Conservation (phyloP, 2,329 filamentous ascomycete species). For the Ophiostoma novo-ulmi region DNA sequence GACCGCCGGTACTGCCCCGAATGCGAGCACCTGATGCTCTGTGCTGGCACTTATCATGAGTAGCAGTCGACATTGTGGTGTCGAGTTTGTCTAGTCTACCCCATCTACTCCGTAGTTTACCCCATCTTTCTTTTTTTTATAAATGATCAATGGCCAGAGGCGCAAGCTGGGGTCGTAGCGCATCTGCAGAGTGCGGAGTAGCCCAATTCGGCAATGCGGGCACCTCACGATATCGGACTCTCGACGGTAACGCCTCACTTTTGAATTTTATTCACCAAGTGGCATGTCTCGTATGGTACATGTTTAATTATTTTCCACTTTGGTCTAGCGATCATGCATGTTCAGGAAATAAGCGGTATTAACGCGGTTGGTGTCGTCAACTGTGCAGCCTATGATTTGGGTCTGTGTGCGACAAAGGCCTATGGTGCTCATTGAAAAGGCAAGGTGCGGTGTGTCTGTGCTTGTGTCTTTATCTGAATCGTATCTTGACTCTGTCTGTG, state of each 20-base stretch:
- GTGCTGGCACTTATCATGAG: neutral
- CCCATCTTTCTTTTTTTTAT: neutral
- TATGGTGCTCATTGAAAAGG: no score
- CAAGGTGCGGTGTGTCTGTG: no score
- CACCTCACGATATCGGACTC: neutral
- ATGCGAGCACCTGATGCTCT: constrained; percentile 4
- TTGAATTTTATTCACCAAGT: neutral
- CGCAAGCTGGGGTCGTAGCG: constrained; percentile 13
- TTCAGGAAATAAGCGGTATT: neutral
- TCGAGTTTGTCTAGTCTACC: neutral
- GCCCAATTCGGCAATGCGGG: neutral
- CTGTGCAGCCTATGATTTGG: neutral
- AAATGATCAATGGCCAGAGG: neutral
- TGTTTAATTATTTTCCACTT: neutral
- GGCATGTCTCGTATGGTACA: neutral
- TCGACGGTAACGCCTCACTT: neutral
- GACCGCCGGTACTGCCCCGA: neutral
- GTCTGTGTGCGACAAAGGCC: neutral
- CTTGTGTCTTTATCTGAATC: no score
- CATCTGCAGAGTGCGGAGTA: constrained; percentile 11
- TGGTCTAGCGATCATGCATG: neutral
- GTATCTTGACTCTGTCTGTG: no score
- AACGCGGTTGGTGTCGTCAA: neutral
- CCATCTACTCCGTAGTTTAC: neutral
- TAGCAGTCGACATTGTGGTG: no score